These are phyloP conservation scores for Tolypocladium sp. DNA, from an alignment of 2,329 filamentous ascomycete species.

Conservation along the genomic window DNA sequence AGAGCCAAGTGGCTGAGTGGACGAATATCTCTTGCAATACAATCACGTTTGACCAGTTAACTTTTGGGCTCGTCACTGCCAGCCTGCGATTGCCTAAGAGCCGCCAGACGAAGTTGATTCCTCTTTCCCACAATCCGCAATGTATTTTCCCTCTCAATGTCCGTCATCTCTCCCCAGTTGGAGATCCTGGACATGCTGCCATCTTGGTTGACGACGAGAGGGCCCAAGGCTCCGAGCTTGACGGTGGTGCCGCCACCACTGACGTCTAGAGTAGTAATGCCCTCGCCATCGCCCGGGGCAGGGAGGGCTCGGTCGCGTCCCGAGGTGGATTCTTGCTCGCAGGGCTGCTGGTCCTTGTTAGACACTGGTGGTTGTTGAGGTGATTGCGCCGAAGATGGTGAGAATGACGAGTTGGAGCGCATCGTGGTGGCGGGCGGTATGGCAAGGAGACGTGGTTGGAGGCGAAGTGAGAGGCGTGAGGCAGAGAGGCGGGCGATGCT, in stretches of 20 bases:
- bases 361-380: neutral
- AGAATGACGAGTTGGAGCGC: neutral
- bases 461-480: neutral
- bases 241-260: conserved; percentile 27
- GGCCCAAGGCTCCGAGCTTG: conserved; percentile 59
- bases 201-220: conserved; percentile 65
- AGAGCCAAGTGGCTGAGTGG: neutral
- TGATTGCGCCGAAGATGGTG: neutral
- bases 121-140: conserved; percentile 57
- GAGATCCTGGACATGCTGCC: conserved; percentile 61
- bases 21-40: neutral
- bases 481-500: neutral
- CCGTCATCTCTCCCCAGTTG: conserved; percentile 67
- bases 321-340: neutral
- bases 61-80: neutral
- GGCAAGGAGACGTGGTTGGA: neutral
- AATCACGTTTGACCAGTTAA: neutral
- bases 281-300: conserved; percentile 12
- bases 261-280: conserved; percentile 20
- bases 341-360: neutral
- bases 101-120: conserved; percentile 54
- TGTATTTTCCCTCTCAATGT: conserved; percentile 58
- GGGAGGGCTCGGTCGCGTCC: conserved; percentile 13
- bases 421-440: neutral
- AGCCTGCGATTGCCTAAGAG: conserved; percentile 23